Evolutionary conservation across 805 yeast species (phyloP), one percentile per base, ranked within the genome.

Genomic region (Yamadazyma paraphyllophila): DNA sequence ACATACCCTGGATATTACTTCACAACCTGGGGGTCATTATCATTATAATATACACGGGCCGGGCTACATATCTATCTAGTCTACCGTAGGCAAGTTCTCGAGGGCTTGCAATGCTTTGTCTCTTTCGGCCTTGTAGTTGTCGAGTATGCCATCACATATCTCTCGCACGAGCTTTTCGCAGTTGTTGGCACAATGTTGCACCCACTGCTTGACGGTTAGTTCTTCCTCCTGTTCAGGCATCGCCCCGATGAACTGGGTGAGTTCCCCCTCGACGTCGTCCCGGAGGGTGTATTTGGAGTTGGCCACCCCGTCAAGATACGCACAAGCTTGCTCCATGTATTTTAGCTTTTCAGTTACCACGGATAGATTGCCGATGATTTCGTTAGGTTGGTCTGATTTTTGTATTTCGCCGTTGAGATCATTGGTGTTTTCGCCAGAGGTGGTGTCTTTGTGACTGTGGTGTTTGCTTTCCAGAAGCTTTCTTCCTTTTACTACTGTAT

Each of bases 131-230:
- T 69, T 73, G 53, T 82, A 77, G 12, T 69, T 67, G 13, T 63
- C 56, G 15, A 82, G 61, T 70, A 85, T 72, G 27, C 60, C 64
- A 4, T 71, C 67, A 30, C 81, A 70, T 25, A 76, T 74, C 25
- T 69, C 68, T 29, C 69, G 59, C 5, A 84, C 67, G 39, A 79
- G 67, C 24, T 61, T 61, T 35, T 74, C 74, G 16, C 85, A 82
- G 50, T 76, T 78, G 10, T 65, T 62, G 0, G 88, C 85, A 54
- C 77, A 76, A 51, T 74, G 69, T 26, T 58, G 57, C 15, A 86
- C 63, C 96, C 96, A 89, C 48, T 85, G 78, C 40, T 74, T 71
- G n/a, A 88, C 76, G 0, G 85, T 78, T 84, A 83, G 80, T 10
- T 77, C 71, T 53, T 86, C 69, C 56, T 86, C 90, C 20, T 77